Base-by-base conservation (phyloP, 164 flowering plant genomes). In the Vitis rotundifolia region DNA sequence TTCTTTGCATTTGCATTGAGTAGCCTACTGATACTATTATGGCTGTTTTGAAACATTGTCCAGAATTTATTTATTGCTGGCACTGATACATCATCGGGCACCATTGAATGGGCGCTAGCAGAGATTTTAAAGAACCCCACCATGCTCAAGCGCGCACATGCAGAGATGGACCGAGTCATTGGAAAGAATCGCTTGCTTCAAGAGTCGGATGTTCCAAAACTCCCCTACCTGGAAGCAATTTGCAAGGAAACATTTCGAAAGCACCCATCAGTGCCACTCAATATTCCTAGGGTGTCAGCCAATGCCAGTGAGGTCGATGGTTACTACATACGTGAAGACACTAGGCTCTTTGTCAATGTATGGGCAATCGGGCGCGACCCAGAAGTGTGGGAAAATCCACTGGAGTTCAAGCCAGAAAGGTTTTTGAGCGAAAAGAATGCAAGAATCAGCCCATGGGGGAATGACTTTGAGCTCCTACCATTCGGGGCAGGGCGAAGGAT, bases 331-430 rank as follows among this genome's bases (percentile, higher is more conserved):
- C 80, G 77, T 3, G 61, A 49, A 49, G 44, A 59, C 49, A 61
- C 82, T 5, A 51, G 75, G 12, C 73, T 79, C 8, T 60, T 67
- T 19, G 78, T 79, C 48, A 79, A 79, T 63, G 64, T 76, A 3
- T 79, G 82, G 82, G 80, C 76, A 1, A 76, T 79, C 13, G 80
- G 77, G 11, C 66, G 80, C 0, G 82, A 79, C 69, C 82, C 82
- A 0, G 64, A 68, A 3, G 80, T 68, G 28, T 79, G 82, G 82
- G 73, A 73, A 8, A 61, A 76, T 12, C 82, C 82, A 0, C n/a
- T 49, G 16, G 56, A 63, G 8, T 79, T 79, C 62, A 62, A 1
- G 3, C 82, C 82, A 2, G 82, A 76, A 8, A 67, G 80, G 54
- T 79, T 79, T 19, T 26, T 79, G 50, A 19, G 12, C 7, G 66